Percentiles rank a stretch among this genome's conserved stretches.
phyloP scores from a whole-genome alignment of 139 green algal genomes.

The Coelastrella sp. region DNA sequence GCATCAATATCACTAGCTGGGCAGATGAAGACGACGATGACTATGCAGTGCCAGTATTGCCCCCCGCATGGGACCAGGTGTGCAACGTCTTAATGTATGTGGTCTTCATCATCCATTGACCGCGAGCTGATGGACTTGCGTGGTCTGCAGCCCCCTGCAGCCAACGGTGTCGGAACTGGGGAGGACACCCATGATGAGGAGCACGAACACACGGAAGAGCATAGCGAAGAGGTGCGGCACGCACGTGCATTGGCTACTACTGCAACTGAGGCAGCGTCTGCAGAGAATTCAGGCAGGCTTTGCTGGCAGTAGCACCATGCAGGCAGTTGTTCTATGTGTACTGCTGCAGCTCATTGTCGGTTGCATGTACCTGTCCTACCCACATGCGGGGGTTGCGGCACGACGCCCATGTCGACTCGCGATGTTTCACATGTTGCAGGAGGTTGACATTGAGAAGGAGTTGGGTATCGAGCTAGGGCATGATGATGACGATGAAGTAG shows the following conservation, averaged over 20 bases:
- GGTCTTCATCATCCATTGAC: not conserved
- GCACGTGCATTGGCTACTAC: not conserved
- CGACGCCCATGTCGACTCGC: too few species aligned
- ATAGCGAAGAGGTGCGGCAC: conserved; percentile 55
- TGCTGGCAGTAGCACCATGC: not conserved
- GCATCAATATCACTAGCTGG: conserved; percentile 56
- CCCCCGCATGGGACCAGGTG: conserved; percentile 40
- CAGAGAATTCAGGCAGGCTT: too few species aligned
- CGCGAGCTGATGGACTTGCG: not conserved
- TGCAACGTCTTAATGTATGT: not conserved
- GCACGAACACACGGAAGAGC: conserved; percentile 50
- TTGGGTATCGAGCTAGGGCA: conserved; percentile 60
- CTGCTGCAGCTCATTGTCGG: not conserved
- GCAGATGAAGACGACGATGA: conserved; percentile 64
- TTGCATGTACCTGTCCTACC: not conserved
- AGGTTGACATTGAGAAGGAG: conserved; percentile 64
- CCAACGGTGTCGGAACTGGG: conserved; percentile 33
- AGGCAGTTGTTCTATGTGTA: not conserved
- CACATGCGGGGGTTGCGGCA: too few species aligned
- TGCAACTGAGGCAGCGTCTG: not conserved
- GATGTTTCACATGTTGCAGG: not conserved
- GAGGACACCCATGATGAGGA: conserved; percentile 56
- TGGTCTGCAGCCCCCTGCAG: not conserved
- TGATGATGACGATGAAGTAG: conserved; percentile 56
- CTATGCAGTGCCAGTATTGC: conserved; percentile 47